Percentiles rank a stretch among this genome's conserved stretches.
Evolutionary conservation across 495 filamentous ascomycete species (phyloP).

Genomic region (Entonaema liquescens): DNA sequence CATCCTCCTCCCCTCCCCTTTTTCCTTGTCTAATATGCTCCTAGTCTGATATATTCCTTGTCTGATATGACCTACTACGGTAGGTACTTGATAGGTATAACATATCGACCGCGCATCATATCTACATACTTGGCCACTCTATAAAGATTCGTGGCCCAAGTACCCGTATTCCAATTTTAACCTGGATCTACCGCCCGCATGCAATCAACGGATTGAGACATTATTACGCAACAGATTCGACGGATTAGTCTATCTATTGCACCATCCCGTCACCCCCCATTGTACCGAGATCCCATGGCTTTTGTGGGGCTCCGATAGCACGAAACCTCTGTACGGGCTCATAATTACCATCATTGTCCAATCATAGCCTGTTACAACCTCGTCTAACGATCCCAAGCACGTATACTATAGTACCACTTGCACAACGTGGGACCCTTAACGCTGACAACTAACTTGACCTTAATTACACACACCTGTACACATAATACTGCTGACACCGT

Average conservation of each 20-base stretch:
- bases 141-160: background rate
- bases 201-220: conserved; percentile 12
- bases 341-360: background rate
- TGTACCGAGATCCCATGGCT: conserved; percentile 4
- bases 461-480: background rate
- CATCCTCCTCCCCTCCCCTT: no score
- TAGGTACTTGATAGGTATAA: background rate
- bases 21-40: no score
- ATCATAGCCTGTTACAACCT: background rate
- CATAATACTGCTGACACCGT: background rate
- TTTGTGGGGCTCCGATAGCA: conserved; percentile 2
- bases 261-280: conserved; percentile 25
- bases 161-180: background rate
- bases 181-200: background rate
- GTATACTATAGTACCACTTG: conserved; percentile 4
- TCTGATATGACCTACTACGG: background rate
- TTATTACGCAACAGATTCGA: conserved; percentile 38
- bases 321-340: background rate
- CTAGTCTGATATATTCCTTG: no score
- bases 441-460: background rate
- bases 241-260: conserved; percentile 41
- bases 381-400: background rate
- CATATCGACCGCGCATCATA: background rate
- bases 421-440: background rate
- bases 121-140: background rate